A percentile compares a stretch with the other conserved stretches of the same genome.
Evolutionary conservation across 148 eudicot genomes (phyloP).

Genomic region (Limonium bicolor): DNA sequence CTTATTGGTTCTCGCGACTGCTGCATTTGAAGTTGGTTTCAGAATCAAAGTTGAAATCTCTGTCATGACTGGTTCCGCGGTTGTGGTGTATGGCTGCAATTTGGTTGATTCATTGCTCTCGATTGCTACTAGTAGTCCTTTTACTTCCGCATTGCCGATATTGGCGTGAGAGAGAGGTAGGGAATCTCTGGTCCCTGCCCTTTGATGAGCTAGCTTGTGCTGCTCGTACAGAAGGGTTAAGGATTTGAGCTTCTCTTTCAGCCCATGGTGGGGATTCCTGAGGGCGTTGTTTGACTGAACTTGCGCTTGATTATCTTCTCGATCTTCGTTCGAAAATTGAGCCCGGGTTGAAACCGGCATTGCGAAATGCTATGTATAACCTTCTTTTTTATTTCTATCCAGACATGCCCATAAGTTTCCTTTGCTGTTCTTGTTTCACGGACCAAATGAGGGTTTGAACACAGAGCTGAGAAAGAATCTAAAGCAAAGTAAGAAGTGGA

Average conservation of each 20-base stretch:
- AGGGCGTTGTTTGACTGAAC: conserved; percentile 12
- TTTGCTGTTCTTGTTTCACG: conserved; percentile 4
- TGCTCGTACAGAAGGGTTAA: conserved; percentile 64
- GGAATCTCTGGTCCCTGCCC: background rate
- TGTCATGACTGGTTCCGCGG: conserved; percentile 24
- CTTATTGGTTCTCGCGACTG: conserved; percentile 33
- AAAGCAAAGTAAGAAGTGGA: conserved; percentile 9
- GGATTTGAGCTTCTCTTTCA: conserved; percentile 76
- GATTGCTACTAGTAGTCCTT: conserved; percentile 4
- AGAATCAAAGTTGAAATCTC: conserved; percentile 16
- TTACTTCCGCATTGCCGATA: conserved; percentile 4
- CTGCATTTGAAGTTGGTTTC: conserved; percentile 10
- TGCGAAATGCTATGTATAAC: background rate
- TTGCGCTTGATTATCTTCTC: conserved; percentile 19
- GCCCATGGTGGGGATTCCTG: conserved; percentile 71
- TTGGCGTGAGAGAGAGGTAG: background rate
- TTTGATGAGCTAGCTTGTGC: conserved; percentile 36
- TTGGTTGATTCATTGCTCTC: background rate
- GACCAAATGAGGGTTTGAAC: conserved; percentile 5
- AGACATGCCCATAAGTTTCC: conserved; percentile 29
- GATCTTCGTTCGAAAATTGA: conserved; percentile 23
- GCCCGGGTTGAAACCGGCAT: conserved; percentile 93
- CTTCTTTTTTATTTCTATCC: background rate
- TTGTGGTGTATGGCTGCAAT: too few relatives aligned
- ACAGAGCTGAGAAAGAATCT: conserved; percentile 7